Conservation (phyloP, 139 green algal genomes). For the Nannochloris sp. region DNA sequence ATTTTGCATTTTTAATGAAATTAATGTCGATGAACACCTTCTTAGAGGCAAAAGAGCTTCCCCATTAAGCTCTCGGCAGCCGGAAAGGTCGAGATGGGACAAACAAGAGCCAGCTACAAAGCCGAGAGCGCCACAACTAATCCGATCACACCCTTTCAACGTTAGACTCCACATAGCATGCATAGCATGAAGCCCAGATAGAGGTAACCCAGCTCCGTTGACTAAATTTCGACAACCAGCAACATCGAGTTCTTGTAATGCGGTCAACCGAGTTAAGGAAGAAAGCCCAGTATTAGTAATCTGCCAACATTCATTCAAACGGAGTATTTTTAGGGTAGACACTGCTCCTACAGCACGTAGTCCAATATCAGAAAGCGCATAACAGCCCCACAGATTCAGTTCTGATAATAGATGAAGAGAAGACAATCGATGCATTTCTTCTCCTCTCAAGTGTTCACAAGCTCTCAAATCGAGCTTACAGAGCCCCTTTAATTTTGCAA, state of each 20-base stretch:
- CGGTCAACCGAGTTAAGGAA: slow-evolving; percentile 11
- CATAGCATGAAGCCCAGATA: slow-evolving; percentile 20
- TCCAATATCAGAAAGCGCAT: slow-evolving; percentile 24
- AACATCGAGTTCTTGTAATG: slow-evolving; percentile 29
- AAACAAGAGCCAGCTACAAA: slow-evolving; percentile 1
- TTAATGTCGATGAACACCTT: neutral
- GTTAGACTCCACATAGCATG: slow-evolving; percentile 11
- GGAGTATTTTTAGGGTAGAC: slow-evolving; percentile 11
- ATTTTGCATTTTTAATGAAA: slow-evolving; percentile 31
- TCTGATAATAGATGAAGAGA: slow-evolving; percentile 6
- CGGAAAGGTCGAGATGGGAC: slow-evolving; percentile 27
- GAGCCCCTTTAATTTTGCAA: slow-evolving; percentile 20
- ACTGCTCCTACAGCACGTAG: slow-evolving; percentile 20
- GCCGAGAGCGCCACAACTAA: slow-evolving; percentile 10
- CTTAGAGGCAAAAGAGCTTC: slow-evolving; percentile 16
- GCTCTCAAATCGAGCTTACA: slow-evolving; percentile 27
- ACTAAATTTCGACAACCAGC: slow-evolving; percentile 37
- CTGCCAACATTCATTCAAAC: slow-evolving; percentile 46
- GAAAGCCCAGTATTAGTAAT: slow-evolving; percentile 26
- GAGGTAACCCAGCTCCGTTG: neutral
- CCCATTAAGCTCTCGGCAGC: slow-evolving; percentile 28
- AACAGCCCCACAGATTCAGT: slow-evolving; percentile 47
- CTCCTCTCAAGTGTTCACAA: slow-evolving; percentile 39
- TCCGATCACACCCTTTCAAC: slow-evolving; percentile 40
- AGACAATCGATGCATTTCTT: slow-evolving; percentile 2